These are phyloP conservation scores for Cornus suecica DNA, from an alignment of 148 eudicot genomes.

Conservation along the genomic window DNA sequence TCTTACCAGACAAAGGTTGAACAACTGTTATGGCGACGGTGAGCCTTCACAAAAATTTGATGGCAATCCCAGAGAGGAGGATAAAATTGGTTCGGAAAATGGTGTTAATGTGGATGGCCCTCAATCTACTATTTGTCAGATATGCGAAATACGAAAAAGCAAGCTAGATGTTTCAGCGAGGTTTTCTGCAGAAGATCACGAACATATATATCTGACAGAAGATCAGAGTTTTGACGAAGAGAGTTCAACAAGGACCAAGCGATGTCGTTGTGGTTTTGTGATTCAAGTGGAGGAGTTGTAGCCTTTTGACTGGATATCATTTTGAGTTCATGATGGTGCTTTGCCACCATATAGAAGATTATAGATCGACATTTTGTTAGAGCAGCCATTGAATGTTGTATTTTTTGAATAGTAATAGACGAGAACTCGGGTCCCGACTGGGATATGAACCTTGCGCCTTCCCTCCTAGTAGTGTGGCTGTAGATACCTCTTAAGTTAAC, in stretches of 20 bases:
- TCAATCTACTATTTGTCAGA: constrained; percentile 10
- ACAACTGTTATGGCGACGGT: constrained; percentile 48
- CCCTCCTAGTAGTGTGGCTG: too few species aligned
- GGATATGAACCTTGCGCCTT: too few species aligned
- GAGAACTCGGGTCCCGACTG: too few species aligned
- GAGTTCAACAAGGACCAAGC: constrained; percentile 39
- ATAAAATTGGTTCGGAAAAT: constrained; percentile 12
- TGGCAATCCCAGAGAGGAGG: constrained; percentile 21
- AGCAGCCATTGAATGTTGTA: too few species aligned
- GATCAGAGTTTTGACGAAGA: constrained; percentile 47
- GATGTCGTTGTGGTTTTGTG: constrained; percentile 79
- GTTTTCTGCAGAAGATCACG: constrained; percentile 41
- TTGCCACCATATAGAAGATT: not conserved
- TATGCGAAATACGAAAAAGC: constrained; percentile 21
- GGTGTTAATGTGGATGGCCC: constrained; percentile 13
- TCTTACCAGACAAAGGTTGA: constrained; percentile 69
- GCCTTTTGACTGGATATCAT: constrained; percentile 4
- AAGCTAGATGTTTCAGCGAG: constrained; percentile 14
- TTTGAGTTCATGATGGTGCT: not conserved
- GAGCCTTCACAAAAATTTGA: constrained; percentile 22
- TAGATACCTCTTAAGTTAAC: too few species aligned
- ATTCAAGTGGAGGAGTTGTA: constrained; percentile 83
- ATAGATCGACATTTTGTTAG: not conserved
- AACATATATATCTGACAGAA: constrained; percentile 59
- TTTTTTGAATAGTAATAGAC: too few species aligned